phyloP scores from a whole-genome alignment of 75 land plant genomes.

The Pseudotsuga menziesii region DNA sequence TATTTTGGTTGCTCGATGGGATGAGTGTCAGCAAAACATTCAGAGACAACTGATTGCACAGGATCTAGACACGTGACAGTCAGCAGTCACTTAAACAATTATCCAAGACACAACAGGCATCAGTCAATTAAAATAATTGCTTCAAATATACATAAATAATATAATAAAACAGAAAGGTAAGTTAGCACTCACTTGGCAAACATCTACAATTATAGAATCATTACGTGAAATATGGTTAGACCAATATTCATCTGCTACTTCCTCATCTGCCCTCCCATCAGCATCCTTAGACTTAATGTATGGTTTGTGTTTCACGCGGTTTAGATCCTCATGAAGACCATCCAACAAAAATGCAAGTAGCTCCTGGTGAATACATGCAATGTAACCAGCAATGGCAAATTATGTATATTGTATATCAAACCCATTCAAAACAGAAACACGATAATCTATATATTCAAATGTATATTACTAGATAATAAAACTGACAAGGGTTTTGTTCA shows the following conservation, averaged over 20 bases:
- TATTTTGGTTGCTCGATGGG: too few species aligned
- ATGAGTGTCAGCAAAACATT: too few species aligned
- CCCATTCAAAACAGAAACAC: neutral
- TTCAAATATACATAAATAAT: constrained; percentile 2
- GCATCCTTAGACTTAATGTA: constrained; percentile 79
- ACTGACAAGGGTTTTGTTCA: neutral
- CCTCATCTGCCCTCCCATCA: constrained; percentile 86
- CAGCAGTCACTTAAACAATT: neutral
- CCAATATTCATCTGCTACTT: constrained; percentile 92
- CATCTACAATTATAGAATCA: constrained; percentile 93
- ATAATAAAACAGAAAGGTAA: neutral
- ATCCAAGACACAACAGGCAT: too few species aligned
- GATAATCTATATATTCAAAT: neutral
- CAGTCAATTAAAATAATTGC: neutral
- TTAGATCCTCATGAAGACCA: constrained; percentile 93
- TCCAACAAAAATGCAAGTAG: constrained; percentile 86
- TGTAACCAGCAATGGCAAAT: constrained; percentile 1
- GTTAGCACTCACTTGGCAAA: constrained; percentile 67
- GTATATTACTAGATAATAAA: neutral
- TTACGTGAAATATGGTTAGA: constrained; percentile 85
- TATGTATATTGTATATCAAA: neutral
- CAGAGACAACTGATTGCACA: neutral
- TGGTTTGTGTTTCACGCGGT: constrained; percentile 80
- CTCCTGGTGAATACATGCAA: constrained; percentile 39
- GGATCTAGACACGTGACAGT: neutral